A percentile compares a stretch with the other conserved stretches of the same genome.
These are phyloP conservation scores for Hyphopichia burtonii DNA, from an alignment of 1,139 yeast species.

Conservation along the genomic window DNA sequence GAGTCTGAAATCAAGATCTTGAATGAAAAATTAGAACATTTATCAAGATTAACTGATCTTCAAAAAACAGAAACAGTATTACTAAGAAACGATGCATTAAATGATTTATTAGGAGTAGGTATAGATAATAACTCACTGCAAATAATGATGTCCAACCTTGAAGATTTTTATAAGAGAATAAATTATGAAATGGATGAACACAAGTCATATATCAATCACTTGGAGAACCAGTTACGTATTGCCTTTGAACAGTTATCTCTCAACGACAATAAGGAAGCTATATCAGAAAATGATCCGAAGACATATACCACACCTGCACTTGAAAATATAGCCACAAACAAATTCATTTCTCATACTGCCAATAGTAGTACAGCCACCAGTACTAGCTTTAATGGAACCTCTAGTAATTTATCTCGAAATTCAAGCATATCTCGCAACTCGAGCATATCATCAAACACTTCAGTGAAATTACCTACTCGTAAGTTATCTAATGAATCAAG, in stretches of 20 bases:
- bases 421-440: constrained; percentile 2
- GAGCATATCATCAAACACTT: constrained; percentile 1
- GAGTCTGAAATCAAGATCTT: constrained; percentile 62
- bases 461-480: background rate
- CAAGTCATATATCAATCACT: constrained; percentile 58
- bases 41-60: constrained; percentile 59
- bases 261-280: background rate
- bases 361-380: constrained; percentile 8
- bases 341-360: constrained; percentile 10
- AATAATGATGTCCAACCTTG: constrained; percentile 44
- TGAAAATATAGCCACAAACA: background rate
- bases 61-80: constrained; percentile 55
- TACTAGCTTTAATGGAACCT: constrained; percentile 1
- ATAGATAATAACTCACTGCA: constrained; percentile 32
- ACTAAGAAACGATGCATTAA: constrained; percentile 53
- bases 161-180: constrained; percentile 45
- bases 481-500: constrained; percentile 1
- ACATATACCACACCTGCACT: background rate
- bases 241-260: constrained; percentile 18
- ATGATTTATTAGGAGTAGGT: constrained; percentile 45
- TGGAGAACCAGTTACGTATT: constrained; percentile 54
- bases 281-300: background rate
- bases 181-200: constrained; percentile 58
- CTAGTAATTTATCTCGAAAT: background rate
- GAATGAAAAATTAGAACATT: constrained; percentile 68